Evolutionary conservation across 202 grass and related monocot species (phyloP).

Genomic region (Brachypodium distachyon): DNA sequence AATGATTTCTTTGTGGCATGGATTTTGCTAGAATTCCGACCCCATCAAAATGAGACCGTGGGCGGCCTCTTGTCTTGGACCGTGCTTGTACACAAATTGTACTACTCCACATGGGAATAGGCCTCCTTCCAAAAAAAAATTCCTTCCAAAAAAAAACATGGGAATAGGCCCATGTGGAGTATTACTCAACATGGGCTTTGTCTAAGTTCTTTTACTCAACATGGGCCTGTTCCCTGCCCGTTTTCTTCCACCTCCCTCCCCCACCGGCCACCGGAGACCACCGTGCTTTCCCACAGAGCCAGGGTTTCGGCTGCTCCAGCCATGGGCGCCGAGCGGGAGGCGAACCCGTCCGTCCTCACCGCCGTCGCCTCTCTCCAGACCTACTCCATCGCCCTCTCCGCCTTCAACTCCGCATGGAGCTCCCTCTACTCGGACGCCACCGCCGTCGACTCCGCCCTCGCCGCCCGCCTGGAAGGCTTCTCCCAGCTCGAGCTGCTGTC

Average conservation of each 20-base stretch:
- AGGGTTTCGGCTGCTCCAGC: slow-evolving; percentile 15
- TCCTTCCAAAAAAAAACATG: too few relatives aligned
- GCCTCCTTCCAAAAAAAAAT: too few relatives aligned
- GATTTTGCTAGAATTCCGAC: too few relatives aligned
- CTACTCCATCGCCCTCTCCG: slow-evolving; percentile 29
- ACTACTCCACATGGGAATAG: too few relatives aligned
- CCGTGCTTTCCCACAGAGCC: not conserved
- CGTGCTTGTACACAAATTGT: too few relatives aligned
- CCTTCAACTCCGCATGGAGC: slow-evolving; percentile 29
- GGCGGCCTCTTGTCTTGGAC: too few relatives aligned
- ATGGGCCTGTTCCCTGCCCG: not conserved
- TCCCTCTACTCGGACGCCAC: slow-evolving; percentile 17
- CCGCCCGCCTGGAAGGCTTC: slow-evolving; percentile 20
- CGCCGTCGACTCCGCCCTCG: slow-evolving; percentile 22
- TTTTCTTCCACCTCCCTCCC: not conserved
- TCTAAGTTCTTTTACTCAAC: too few relatives aligned
- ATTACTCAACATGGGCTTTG: too few relatives aligned
- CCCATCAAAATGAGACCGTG: too few relatives aligned
- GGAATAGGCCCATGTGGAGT: too few relatives aligned
- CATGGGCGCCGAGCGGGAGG: not conserved
- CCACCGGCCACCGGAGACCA: not conserved
- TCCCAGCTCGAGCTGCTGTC: slow-evolving; percentile 31
- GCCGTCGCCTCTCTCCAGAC: slow-evolving; percentile 26
- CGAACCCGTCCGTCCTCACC: slow-evolving; percentile 5
- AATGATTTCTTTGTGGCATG: too few relatives aligned